These are phyloP conservation scores for Amborella trichopoda DNA, from an alignment of 164 flowering plant species.

Conservation along the genomic window DNA sequence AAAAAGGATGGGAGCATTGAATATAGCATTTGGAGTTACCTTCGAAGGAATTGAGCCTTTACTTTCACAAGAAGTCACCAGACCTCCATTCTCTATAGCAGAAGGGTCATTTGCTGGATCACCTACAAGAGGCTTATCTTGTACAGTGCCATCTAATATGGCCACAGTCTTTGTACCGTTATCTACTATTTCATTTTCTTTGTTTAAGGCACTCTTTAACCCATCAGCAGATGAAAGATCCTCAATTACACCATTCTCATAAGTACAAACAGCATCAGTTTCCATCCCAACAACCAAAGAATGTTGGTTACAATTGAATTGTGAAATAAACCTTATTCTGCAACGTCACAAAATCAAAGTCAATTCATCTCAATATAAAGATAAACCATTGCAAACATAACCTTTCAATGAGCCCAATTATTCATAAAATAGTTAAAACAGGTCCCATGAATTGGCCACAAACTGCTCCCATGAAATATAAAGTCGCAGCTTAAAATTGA, in stretches of 20 bases:
- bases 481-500: too few relatives aligned
- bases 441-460: background rate
- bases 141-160: conserved; percentile 11
- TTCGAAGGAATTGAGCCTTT: conserved; percentile 26
- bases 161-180: conserved; percentile 10
- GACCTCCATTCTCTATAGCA: conserved; percentile 8
- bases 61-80: conserved; percentile 11
- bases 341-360: background rate
- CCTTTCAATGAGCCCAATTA: background rate
- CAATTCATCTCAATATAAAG: too few relatives aligned
- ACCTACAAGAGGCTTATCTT: conserved; percentile 13
- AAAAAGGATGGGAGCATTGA: background rate
- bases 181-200: conserved; percentile 17
- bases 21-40: conserved; percentile 21
- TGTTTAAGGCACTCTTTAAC: conserved; percentile 13
- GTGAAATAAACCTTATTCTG: background rate
- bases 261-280: conserved; percentile 21
- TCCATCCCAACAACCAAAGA: conserved; percentile 22
- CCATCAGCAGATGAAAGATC: conserved; percentile 14
- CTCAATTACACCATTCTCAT: conserved; percentile 13
- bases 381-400: background rate
- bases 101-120: conserved; percentile 11
- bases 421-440: background rate
- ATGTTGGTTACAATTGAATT: background rate
- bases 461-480: too few relatives aligned